Evolutionary conservation across 1,139 yeast genomes (phyloP), one percentile per base, ranked within the genome.

Genomic region (Geotrichum phurueaensis): DNA sequence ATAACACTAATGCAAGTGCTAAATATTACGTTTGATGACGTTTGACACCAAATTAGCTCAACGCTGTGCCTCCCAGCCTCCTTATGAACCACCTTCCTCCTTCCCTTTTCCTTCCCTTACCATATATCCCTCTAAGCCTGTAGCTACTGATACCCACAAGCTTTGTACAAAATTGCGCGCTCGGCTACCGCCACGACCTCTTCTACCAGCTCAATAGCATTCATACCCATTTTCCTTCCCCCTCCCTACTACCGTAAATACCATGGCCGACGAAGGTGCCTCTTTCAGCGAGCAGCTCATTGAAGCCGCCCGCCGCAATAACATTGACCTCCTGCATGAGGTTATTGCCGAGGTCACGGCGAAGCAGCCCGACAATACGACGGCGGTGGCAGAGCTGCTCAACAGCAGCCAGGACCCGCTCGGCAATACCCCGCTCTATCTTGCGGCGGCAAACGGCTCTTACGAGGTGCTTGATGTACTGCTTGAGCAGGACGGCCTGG

Each of bases 261-360:
- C 13, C 49, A 59, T 59, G 61, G 53, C 66, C 59, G 18, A n/a
- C 20, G 70, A 70, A 64, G 97, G 97, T 45, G 98, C 97, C 5
- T 79, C 88, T 2, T 80, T 80, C 63, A 75, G 81, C 15, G 97
- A 94, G 72, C 97, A 89, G 75, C 76, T 94, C 60, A 79, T 92
- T 59, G 98, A 92, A 68, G 85, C 94, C 7, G 86, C 96, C 18
- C 85, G 98, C 71, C 81, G 97, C 75, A 89, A 94, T 77, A 94
- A 94, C 73, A 81, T 84, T 1, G 96, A 89, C 65, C 81, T 92
- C 57, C 75, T 91, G 57, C 79, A 81, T 47, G 79, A 84, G 51
- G 80, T 89, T 58, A 75, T 87, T 48, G 70, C 73, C 9, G 47
- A 39, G 7, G 47, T 54, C 43, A 27, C 23, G 27, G 25, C 47